Evolutionary conservation across 257 asterid genomes (phyloP).

Genomic region (Primulina tabacum): DNA sequence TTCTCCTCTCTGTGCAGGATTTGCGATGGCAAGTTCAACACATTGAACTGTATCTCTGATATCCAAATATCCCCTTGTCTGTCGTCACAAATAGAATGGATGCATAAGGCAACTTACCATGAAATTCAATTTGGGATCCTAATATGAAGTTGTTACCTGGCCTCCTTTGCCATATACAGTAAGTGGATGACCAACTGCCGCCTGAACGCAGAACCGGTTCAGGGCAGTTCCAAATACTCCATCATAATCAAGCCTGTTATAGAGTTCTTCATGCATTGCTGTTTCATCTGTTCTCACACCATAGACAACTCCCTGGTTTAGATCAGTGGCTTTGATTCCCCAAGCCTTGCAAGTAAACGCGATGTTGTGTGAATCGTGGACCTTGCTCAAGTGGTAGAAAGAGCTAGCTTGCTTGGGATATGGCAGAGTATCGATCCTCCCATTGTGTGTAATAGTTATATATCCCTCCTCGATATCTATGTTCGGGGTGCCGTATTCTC

Average conservation of each 20-base stretch:
- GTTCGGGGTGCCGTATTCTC: slow-evolving; percentile 97
- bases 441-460: slow-evolving; percentile 79
- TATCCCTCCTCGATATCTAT: slow-evolving; percentile 97
- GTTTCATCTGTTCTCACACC: slow-evolving; percentile 89
- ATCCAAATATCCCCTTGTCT: slow-evolving; percentile 96
- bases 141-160: slow-evolving; percentile 51
- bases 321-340: slow-evolving; percentile 94
- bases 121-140: not conserved
- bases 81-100: slow-evolving; percentile 16
- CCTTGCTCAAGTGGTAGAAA: slow-evolving; percentile 90
- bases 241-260: slow-evolving; percentile 82
- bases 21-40: slow-evolving; percentile 88
- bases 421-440: slow-evolving; percentile 89
- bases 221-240: slow-evolving; percentile 91
- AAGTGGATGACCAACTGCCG: slow-evolving; percentile 93
- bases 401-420: slow-evolving; percentile 96
- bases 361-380: slow-evolving; percentile 89
- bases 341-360: slow-evolving; percentile 94
- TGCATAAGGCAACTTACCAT: slow-evolving; percentile 9
- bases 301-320: slow-evolving; percentile 94
- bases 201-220: slow-evolving; percentile 95
- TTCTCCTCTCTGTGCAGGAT: slow-evolving; percentile 87
- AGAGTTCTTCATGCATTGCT: slow-evolving; percentile 80
- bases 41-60: slow-evolving; percentile 96
- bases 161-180: slow-evolving; percentile 98